Percentiles rank a stretch among this genome's conserved stretches.
phyloP scores from a whole-genome alignment of 1,284 basidiomycete genomes.

The Meira miltonrushii region DNA sequence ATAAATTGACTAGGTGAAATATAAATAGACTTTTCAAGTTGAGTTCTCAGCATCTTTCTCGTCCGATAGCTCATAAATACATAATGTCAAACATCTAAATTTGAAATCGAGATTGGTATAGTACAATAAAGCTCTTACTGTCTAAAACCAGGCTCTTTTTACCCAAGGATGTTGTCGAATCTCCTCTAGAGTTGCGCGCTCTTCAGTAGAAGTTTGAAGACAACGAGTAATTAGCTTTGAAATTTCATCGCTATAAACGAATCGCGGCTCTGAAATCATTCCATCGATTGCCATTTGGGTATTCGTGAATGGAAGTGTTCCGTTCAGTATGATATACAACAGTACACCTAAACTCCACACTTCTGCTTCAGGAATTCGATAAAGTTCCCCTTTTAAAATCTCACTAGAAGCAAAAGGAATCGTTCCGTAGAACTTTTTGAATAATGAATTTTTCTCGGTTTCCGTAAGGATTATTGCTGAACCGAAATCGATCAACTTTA shows the following conservation, averaged over 20 bases:
- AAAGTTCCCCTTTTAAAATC: constrained; percentile 67
- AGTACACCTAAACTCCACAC: constrained; percentile 88
- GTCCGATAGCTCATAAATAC: too few species aligned
- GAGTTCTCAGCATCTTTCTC: too few species aligned
- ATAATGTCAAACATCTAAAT: too few species aligned
- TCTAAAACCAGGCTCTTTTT: not conserved
- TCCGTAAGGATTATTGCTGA: constrained; percentile 74
- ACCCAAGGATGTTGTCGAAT: constrained; percentile 73
- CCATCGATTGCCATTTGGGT: constrained; percentile 63
- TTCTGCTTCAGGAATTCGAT: constrained; percentile 68
- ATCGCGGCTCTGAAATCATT: constrained; percentile 48
- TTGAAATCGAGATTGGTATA: too few species aligned
- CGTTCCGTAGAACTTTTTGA: constrained; percentile 54
- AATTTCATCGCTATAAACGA: constrained; percentile 44
- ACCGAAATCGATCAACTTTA: constrained; percentile 89
- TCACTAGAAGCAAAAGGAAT: constrained; percentile 59
- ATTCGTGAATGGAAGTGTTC: constrained; percentile 74
- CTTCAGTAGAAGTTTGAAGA: constrained; percentile 66
- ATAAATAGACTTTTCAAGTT: not conserved
- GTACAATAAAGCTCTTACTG: too few species aligned
- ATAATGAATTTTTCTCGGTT: constrained; percentile 62
- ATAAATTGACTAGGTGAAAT: not conserved
- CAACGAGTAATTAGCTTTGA: constrained; percentile 67
- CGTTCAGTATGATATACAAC: constrained; percentile 76
- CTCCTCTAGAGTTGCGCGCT: constrained; percentile 66